Base-by-base conservation (phyloP, 2,329 filamentous ascomycete species). In the Fusarium sterilihyphosum region DNA sequence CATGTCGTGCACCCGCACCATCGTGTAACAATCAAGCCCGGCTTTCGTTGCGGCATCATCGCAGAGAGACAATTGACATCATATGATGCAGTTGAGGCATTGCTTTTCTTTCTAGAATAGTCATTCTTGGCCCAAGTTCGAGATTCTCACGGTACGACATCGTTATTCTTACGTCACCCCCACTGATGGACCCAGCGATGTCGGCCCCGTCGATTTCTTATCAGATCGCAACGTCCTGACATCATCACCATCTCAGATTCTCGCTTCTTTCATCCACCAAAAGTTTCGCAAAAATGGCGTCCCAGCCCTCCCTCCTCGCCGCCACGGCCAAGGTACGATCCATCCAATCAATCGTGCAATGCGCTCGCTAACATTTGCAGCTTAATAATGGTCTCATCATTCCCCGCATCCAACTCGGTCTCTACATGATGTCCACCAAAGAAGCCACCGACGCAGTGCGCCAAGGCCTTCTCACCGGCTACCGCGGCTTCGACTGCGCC, bases 321-420 rank as follows among this genome's bases (percentile, higher is more conserved):
- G 59, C 71, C 5, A 77, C 65, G 57, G 61, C 74, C 37, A 80
- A 76, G 43, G 78, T 80, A 70, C 2, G 14, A 2, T 16, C 1
- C 13, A 17, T 5, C 7, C 3, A 6, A 9, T 16, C 0, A 10
- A 8, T 16, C 0, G 6, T 9, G 14, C 12, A 24, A 33, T 38
- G 18, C 4, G 8, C 4, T 8, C 8, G 8, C 73, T 78, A n/a
- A 64, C 31, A 8, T 29, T 8, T 5, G 18, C 56, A 91, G 86
- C 88, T 93, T 64, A 82, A 89, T 76, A 93, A 93, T 85, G 90
- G 91, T 78, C 83, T 88, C 64, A 85, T 85, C 20, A 94, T 94
- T 82, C 93, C 93, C 20, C 89, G 88, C 76, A 90, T 94, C 74
- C 92, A 94, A 74, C 88, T 94, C 3, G 93, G 93, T 9, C 89